Percentiles rank a stretch among this genome's conserved stretches.
Conservation (phyloP, 2,329 filamentous ascomycete species). For the Rhynchosporium agropyri region DNA sequence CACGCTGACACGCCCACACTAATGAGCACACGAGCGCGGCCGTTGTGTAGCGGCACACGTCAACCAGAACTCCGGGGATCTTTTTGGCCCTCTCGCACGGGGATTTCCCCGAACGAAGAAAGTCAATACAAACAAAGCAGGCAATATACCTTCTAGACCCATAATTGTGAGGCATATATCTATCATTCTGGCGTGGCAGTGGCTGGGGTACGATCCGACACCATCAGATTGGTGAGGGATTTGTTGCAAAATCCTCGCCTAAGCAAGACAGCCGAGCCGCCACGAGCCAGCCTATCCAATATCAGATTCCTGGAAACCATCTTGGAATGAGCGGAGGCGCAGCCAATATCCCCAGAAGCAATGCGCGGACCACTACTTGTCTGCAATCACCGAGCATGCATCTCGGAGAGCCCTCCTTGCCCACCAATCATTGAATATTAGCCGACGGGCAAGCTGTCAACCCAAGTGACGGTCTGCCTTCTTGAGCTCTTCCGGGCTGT, state of each 20-base stretch:
- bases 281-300: constrained; percentile 6
- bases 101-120: no score
- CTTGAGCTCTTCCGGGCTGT: constrained; percentile 3
- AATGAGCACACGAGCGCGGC: no score
- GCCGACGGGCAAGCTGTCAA: background rate
- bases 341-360: constrained; percentile 5
- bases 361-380: background rate
- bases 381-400: constrained; percentile 2
- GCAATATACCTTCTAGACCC: background rate
- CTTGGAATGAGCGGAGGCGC: constrained; percentile 6
- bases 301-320: constrained; percentile 5
- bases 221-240: background rate
- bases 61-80: no score
- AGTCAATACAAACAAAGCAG: background rate
- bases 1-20: no score
- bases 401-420: constrained; percentile 1
- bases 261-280: background rate
- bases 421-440: constrained; percentile 11
- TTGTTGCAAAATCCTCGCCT: background rate
- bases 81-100: no score
- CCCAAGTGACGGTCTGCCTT: background rate
- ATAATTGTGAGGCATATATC: background rate
- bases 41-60: no score
- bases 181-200: constrained; percentile 5
- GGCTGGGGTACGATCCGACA: background rate